Evolutionary conservation across 371 early-diverging fungal genomes (phyloP), one percentile per base, ranked within the genome.

Genomic region (Nematocida homosporus): DNA sequence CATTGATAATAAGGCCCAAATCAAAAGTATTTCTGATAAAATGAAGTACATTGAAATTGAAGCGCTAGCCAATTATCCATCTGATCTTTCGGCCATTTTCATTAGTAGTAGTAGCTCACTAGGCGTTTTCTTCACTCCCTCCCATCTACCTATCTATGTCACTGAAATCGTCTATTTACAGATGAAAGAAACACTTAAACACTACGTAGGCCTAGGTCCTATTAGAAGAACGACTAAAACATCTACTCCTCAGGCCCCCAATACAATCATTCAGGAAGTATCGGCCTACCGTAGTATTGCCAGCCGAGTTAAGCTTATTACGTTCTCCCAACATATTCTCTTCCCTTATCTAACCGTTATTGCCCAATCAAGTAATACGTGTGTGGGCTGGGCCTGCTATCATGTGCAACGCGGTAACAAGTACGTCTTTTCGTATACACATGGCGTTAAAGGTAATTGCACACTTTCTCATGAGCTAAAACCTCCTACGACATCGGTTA

Each of bases 121-220:
- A 27, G 72, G 80, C 16, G 72, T 79, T 4, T 77, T 81, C 47
- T 81, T 81, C 64, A 37, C 66, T 2, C 56, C 77, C 34, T 77
- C 57, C 48, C 57, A 68, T 25, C 56, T 78, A 13, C 75, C 78
- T 20, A 66, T 81, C 1, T 81, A 81, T 54, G 47, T 78, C 35
- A 79, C 81, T 51, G 65, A 79, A 30, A 64, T 56, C 23, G 61
- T 81, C 5, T 81, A 79, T 78, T 47, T 78, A n/a, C 81, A 81
- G 60, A 44, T 81, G 38, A 65, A 78, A 40, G 63, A 75, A 41
- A 68, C 42, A 27, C 29, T 72, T 25, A 55, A 76, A 35, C n/a
- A 79, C 18, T 79, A 60, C 48, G 2, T 61, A 13, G 25, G 44
- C 50, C 27, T 79, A 23, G 59, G 66, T 4, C 69, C 50, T 29